These are phyloP conservation scores for Leptographium radiaticola DNA, from an alignment of 2,329 filamentous ascomycete genomes.

Conservation along the genomic window DNA sequence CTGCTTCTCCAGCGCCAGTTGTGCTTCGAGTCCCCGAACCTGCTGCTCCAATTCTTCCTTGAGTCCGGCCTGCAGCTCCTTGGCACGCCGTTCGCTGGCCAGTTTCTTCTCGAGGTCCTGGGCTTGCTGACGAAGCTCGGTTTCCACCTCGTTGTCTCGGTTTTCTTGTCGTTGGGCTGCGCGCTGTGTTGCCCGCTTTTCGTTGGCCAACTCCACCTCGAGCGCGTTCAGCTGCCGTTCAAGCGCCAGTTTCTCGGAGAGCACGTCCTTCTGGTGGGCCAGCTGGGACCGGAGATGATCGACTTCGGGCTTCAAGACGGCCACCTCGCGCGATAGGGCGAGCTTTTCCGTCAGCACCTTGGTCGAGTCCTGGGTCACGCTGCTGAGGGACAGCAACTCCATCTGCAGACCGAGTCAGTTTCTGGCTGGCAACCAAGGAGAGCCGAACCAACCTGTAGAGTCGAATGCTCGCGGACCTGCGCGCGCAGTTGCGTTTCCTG, in stretches of 20 bases:
- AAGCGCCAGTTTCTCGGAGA: constrained; percentile 68
- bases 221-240: constrained; percentile 65
- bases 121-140: constrained; percentile 17
- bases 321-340: constrained; percentile 36
- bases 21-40: constrained; percentile 12
- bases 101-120: constrained; percentile 29
- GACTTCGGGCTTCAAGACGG: constrained; percentile 39
- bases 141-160: constrained; percentile 19
- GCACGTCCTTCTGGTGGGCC: constrained; percentile 48
- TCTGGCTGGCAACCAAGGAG: too few relatives aligned
- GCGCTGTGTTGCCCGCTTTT: constrained; percentile 56
- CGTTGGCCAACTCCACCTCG: constrained; percentile 72
- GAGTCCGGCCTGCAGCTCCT: constrained; percentile 15
- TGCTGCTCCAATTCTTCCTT: constrained; percentile 17
- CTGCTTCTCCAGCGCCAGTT: constrained; percentile 13
- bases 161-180: constrained; percentile 25
- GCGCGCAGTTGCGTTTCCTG: constrained; percentile 35
- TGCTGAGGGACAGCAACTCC: constrained; percentile 57
- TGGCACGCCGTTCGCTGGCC: constrained; percentile 18
- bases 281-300: constrained; percentile 43
- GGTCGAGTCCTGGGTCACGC: constrained; percentile 53
- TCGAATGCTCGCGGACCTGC: constrained; percentile 34
- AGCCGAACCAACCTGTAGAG: constrained; percentile 26
- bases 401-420: constrained; percentile 31
- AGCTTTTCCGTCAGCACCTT: constrained; percentile 52